phyloP scores from a whole-genome alignment of 108 stramenopile genomes.

The Nitzschia putrida region DNA sequence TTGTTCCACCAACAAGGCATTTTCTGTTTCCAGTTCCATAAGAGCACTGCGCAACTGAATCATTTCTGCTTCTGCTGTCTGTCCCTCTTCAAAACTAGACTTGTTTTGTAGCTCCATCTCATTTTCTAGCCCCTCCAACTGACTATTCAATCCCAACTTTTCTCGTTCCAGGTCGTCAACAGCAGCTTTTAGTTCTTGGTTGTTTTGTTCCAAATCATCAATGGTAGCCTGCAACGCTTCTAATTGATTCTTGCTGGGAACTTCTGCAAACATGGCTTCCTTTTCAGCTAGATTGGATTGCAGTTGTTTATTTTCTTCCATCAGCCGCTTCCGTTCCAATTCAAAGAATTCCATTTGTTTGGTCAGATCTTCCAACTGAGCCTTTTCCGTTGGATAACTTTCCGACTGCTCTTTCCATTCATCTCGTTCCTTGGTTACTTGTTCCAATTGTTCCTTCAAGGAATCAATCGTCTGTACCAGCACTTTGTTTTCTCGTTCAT shows the following conservation, averaged over 20 bases:
- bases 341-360: conserved; percentile 2
- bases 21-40: neutral
- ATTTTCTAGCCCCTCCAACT: neutral
- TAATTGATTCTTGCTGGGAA: neutral
- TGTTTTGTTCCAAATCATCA: neutral
- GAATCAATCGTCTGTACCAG: neutral
- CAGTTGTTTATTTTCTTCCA: neutral
- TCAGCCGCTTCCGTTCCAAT: neutral
- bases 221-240: neutral
- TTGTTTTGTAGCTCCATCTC: neutral
- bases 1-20: neutral
- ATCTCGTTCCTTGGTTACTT: neutral
- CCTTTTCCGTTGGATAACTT: neutral
- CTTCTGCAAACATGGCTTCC: neutral
- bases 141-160: neutral
- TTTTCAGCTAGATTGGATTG: neutral
- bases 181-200: neutral
- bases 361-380: neutral
- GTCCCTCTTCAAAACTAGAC: neutral
- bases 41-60: neutral
- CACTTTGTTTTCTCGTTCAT: neutral
- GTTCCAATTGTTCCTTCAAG: neutral
- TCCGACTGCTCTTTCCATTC: neutral
- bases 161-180: neutral
- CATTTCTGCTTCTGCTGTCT: neutral